phyloP scores from a whole-genome alignment of 2,329 filamentous ascomycete species.

The Juglanconis oblonga region DNA sequence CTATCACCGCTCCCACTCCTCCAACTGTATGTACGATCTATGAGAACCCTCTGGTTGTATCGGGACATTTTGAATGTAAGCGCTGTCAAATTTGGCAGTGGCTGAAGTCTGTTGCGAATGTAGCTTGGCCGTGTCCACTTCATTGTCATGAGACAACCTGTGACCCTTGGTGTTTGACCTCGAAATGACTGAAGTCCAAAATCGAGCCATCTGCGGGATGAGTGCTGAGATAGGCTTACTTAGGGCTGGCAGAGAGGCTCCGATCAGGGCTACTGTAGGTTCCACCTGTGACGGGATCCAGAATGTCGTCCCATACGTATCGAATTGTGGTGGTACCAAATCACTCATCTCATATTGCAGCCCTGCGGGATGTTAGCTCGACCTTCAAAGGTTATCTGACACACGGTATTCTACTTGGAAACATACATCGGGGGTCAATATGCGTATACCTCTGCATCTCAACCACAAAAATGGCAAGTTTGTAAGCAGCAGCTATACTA shows the following conservation, averaged over 20 bases:
- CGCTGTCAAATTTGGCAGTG: too few relatives aligned
- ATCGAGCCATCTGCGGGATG: not conserved
- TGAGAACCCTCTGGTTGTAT: too few relatives aligned
- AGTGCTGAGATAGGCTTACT: not conserved
- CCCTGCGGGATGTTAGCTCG: slow-evolving; percentile 10
- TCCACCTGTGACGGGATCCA: slow-evolving; percentile 28
- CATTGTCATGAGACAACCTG: too few relatives aligned
- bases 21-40: too few relatives aligned
- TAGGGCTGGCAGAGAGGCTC: slow-evolving; percentile 24
- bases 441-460: slow-evolving; percentile 12
- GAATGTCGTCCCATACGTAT: slow-evolving; percentile 24
- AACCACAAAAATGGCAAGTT: slow-evolving; percentile 21
- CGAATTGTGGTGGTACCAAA: slow-evolving; percentile 25
- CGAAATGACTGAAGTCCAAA: not conserved
- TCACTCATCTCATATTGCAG: slow-evolving; percentile 21
- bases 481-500: slow-evolving; percentile 24
- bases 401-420: not conserved
- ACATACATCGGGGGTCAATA: slow-evolving; percentile 22
- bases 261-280: slow-evolving; percentile 25
- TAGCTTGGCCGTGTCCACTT: too few relatives aligned
- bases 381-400: not conserved
- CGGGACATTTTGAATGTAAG: too few relatives aligned
- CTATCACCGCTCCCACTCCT: too few relatives aligned
- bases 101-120: too few relatives aligned
- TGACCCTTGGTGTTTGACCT: not conserved